A percentile compares a stretch with the other conserved stretches of the same genome.
These are phyloP conservation scores for Oryza meyeriana DNA, from an alignment of 176 grass and related monocot species.

Conservation along the genomic window DNA sequence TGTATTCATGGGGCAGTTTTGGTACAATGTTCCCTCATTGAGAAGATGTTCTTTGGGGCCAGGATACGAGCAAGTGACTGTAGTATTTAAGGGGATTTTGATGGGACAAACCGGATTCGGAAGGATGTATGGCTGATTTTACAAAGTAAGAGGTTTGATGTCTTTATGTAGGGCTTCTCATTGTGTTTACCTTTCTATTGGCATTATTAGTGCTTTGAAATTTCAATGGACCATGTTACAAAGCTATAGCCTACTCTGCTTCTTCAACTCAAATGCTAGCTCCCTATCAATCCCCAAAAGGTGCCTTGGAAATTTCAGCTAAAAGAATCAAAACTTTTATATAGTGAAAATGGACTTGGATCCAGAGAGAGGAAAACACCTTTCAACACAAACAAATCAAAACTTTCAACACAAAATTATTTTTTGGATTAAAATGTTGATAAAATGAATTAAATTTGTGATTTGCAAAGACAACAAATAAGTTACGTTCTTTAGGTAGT, in stretches of 20 bases:
- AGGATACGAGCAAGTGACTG: background rate
- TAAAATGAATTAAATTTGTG: background rate
- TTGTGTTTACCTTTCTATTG: background rate
- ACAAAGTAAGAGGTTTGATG: background rate
- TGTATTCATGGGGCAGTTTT: background rate
- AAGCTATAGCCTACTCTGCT: background rate
- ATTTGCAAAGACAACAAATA: background rate
- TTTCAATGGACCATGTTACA: background rate
- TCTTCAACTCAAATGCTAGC: background rate
- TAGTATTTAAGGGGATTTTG: background rate
- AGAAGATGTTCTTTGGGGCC: background rate
- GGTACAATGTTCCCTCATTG: background rate
- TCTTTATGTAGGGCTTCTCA: background rate
- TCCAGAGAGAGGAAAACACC: background rate
- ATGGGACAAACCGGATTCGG: background rate
- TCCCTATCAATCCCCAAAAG: background rate
- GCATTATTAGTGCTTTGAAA: background rate
- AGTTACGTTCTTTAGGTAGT: no score
- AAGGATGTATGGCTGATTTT: background rate
- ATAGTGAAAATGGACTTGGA: background rate
- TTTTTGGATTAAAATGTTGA: background rate
- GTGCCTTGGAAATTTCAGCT: background rate
- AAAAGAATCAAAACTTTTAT: background rate
- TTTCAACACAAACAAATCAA: background rate
- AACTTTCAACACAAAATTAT: background rate